Conservation (phyloP, 108 stramenopile species). For the Discostella stelligeroides region DNA sequence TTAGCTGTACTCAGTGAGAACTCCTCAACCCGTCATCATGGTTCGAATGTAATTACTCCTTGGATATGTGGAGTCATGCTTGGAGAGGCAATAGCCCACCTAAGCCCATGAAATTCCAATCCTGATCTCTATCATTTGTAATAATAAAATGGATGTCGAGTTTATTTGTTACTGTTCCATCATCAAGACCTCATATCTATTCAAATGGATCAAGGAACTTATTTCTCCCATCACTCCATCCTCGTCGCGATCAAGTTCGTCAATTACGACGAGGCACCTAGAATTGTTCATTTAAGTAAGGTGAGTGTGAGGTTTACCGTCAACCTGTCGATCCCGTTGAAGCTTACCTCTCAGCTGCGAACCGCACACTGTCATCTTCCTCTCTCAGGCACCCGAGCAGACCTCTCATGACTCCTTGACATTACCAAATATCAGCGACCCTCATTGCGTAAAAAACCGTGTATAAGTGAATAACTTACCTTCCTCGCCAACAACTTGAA, state of each 20-base stretch:
- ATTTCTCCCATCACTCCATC: slow-evolving; percentile 15
- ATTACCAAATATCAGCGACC: neutral
- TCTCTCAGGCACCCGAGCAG: slow-evolving; percentile 26
- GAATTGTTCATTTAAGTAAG: neutral
- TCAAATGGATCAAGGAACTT: slow-evolving; percentile 2
- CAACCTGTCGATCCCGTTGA: neutral
- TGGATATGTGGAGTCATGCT: slow-evolving; percentile 22
- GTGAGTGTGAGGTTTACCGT: neutral
- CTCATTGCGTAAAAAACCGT: neutral
- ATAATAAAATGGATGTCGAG: too few species aligned
- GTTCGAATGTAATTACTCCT: slow-evolving; percentile 10
- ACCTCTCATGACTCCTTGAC: slow-evolving; percentile 18
- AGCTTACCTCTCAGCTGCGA: slow-evolving; percentile 27
- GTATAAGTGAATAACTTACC: slow-evolving; percentile 14
- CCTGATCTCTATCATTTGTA: too few species aligned
- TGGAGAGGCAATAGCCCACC: slow-evolving; percentile 24
- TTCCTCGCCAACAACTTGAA: slow-evolving; percentile 33
- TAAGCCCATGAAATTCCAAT: slow-evolving; percentile 2
- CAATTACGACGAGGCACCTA: slow-evolving; percentile 26
- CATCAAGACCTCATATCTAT: slow-evolving; percentile 10
- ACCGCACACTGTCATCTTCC: neutral
- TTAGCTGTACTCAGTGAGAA: neutral
- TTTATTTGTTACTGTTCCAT: too few species aligned
- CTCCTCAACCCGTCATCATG: neutral
- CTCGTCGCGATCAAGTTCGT: slow-evolving; percentile 35